Base-by-base conservation (phyloP, 352 stramenopile species). In the Elongisporangium prolatum region DNA sequence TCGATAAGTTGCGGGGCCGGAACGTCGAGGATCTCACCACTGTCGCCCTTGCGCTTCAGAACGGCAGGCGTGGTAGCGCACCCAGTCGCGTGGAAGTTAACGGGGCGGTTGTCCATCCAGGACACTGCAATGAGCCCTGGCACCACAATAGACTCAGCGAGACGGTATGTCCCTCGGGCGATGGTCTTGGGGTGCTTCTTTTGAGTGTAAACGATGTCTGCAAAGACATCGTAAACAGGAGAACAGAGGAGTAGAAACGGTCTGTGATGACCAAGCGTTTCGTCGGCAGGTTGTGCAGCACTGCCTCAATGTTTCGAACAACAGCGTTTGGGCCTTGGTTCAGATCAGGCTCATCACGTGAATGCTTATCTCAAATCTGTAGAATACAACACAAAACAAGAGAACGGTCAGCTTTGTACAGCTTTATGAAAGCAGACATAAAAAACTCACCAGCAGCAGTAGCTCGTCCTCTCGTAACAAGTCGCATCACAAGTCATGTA, bases 401-500 rank as follows among this genome's bases (percentile, higher is more conserved):
- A 37, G 44, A 55, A 24, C 4, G 28, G 49, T 18, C 21, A 55
- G 34, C 21, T 22, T 18, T 25, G 14, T 22, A 57, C 37, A 49
- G 20, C 16, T 18, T 14, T 3, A 20, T 52, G 18, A 47, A 51
- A 57, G 51, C n/a, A n/a, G 21, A 54, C 5, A 48, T n/a, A 55
- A 11, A 44, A 21, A 16, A 52, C n/a, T 25, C 6, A 48, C 49
- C 25, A 24, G 20, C 28, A n/a, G 22, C 11, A 59, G n/a, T 70
- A 68, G 16, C 56, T 59, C 0, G 59, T 68, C n/a, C n/a, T n/a
- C n/a, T n/a, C n/a, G n/a, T n/a, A n/a, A n/a, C n/a, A n/a, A 3
- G 58, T 22, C 0, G 52, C 34, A 11, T 57, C 65, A 18, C 66
- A 67, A 0, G 58, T 61, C 52, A 70, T 52, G 24, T 70, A 74